phyloP scores from a whole-genome alignment of 2,329 filamentous ascomycete genomes.

The Biscogniauxia sp. region DNA sequence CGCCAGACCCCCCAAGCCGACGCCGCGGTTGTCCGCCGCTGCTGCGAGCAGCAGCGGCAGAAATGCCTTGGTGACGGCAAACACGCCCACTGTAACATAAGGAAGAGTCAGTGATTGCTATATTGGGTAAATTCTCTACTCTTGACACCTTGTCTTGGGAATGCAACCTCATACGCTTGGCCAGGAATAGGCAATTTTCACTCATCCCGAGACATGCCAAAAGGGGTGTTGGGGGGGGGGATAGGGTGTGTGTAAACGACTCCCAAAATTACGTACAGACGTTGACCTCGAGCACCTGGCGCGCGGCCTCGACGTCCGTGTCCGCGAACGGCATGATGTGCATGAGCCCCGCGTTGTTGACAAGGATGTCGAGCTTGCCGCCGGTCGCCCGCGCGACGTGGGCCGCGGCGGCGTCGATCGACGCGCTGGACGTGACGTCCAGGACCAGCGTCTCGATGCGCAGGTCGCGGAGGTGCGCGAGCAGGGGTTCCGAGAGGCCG shows the following conservation, averaged over 20 bases:
- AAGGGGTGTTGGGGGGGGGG: too few relatives aligned
- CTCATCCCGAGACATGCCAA: too few relatives aligned
- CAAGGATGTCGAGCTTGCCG: slow-evolving; percentile 23
- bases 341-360: slow-evolving; percentile 26
- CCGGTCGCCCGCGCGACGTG: slow-evolving; percentile 16
- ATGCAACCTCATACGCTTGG: too few relatives aligned
- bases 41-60: slow-evolving; percentile 16
- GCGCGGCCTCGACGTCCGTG: slow-evolving; percentile 13
- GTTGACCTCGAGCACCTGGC: slow-evolving; percentile 20
- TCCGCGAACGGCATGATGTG: slow-evolving; percentile 22
- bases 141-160: too few relatives aligned
- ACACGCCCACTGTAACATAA: too few relatives aligned
- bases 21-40: background rate
- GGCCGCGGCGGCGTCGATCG: slow-evolving; percentile 16
- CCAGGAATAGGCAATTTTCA: too few relatives aligned
- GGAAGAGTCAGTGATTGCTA: too few relatives aligned
- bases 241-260: too few relatives aligned
- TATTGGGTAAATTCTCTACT: too few relatives aligned
- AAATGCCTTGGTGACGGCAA: slow-evolving; percentile 18
- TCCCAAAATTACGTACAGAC: background rate
- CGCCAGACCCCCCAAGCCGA: background rate
- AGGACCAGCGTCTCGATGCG: slow-evolving; percentile 23
- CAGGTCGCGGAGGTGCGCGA: slow-evolving; percentile 14
- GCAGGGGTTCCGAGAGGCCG: slow-evolving; percentile 21
- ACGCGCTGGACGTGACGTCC: slow-evolving; percentile 25